Percentiles rank a stretch among this genome's conserved stretches.
These are phyloP conservation scores for Tulasnella sp. DNA, from an alignment of 768 basidiomycete species.

Conservation along the genomic window DNA sequence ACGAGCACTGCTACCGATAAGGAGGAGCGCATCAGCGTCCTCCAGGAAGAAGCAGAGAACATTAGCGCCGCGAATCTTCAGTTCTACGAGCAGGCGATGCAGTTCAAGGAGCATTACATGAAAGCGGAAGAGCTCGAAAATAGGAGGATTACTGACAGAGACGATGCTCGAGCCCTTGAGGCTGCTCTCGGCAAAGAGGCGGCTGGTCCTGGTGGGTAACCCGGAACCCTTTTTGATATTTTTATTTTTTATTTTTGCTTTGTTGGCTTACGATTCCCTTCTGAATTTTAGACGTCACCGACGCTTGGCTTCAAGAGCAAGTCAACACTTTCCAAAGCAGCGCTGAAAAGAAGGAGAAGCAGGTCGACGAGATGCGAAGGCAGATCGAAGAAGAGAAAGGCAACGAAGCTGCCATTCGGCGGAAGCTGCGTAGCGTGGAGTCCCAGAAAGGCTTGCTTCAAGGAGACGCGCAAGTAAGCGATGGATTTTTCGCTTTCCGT, in stretches of 20 bases:
- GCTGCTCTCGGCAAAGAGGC: conserved; percentile 6
- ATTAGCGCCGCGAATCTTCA: conserved; percentile 30
- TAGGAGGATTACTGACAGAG: conserved; percentile 37
- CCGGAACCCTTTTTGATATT: background rate
- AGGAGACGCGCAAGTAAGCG: conserved; percentile 61
- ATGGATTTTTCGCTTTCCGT: background rate
- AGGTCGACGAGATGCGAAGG: conserved; percentile 1
- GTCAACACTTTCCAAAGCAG: conserved; percentile 30
- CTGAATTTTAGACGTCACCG: conserved; percentile 42
- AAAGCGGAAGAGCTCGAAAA: conserved; percentile 56
- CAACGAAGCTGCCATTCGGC: conserved; percentile 24
- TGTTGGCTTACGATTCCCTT: background rate
- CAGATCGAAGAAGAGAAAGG: conserved; percentile 24
- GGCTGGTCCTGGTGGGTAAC: background rate
- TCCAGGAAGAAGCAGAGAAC: conserved; percentile 34
- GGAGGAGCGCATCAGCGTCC: conserved; percentile 64
- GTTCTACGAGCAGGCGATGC: conserved; percentile 74
- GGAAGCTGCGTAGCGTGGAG: conserved; percentile 27
- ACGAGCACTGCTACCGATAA: conserved; percentile 56
- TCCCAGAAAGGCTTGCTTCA: conserved; percentile 48
- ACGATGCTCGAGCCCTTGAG: conserved; percentile 5
- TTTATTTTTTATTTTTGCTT: background rate
- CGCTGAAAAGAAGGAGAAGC: conserved; percentile 28
- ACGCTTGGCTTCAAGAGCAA: conserved; percentile 52
- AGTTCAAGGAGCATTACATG: conserved; percentile 78